Conservation (phyloP, 306 rosid species). For the Morella rubra region DNA sequence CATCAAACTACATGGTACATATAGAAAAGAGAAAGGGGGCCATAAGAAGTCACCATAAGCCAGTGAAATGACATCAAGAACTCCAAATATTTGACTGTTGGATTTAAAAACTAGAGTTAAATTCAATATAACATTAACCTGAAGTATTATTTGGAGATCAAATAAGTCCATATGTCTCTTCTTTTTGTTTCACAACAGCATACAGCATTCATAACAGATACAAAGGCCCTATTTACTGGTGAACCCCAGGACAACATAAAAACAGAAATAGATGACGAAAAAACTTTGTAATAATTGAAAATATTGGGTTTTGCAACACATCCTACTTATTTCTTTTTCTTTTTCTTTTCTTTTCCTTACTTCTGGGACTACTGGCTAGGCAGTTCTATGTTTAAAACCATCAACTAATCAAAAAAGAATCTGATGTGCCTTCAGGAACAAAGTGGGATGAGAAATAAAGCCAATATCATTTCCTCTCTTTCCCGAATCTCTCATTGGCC, state of each 20-base stretch:
- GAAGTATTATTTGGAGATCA: neutral
- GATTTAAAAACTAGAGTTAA: neutral
- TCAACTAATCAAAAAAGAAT: neutral
- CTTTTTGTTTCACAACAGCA: neutral
- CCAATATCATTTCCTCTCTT: neutral
- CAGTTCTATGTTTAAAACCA: neutral
- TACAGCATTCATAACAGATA: neutral
- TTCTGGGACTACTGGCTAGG: neutral
- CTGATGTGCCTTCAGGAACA: neutral
- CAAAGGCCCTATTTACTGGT: neutral
- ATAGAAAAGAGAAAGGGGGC: neutral
- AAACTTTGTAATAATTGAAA: neutral
- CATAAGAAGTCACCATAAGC: neutral
- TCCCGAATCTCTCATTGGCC: neutral
- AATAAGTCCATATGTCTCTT: neutral
- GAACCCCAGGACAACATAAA: neutral
- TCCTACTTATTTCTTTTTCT: neutral
- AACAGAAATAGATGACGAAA: neutral
- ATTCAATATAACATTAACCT: neutral
- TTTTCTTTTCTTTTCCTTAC: neutral
- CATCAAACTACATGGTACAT: conserved; percentile 65
- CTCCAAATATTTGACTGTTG: neutral
- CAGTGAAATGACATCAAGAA: neutral
- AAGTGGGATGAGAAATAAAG: neutral
- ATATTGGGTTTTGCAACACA: neutral